Conservation (phyloP, 1,284 basidiomycete genomes). For the Irpex rosettiformis region DNA sequence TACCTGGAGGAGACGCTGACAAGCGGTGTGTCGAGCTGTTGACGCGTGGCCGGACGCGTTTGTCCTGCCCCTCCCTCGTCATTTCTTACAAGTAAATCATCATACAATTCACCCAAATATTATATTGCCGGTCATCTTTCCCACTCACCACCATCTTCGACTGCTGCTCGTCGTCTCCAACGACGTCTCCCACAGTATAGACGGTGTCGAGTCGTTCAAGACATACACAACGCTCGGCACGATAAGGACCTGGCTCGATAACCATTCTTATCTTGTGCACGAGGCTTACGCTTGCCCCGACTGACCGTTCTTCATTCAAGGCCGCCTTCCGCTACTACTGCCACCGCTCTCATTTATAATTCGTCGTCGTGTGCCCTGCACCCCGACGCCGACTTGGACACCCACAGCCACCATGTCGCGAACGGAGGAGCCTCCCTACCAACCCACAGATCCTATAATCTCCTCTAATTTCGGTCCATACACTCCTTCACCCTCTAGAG, state of each 20-base stretch:
- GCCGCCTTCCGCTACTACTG: background rate
- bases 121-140: conserved; percentile 7
- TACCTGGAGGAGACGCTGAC: background rate
- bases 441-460: conserved; percentile 25
- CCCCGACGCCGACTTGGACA: conserved; percentile 5
- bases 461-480: conserved; percentile 25
- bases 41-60: background rate
- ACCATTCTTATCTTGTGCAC: conserved; percentile 5
- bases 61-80: background rate
- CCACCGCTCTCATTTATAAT: background rate
- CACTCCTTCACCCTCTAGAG: conserved; percentile 23
- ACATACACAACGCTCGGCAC: too few relatives aligned
- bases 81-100: background rate
- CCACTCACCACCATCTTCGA: conserved; percentile 2
- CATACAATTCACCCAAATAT: background rate
- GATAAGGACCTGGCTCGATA: too few relatives aligned
- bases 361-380: background rate
- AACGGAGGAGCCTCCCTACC: conserved; percentile 14
- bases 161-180: background rate
- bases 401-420: conserved; percentile 19
- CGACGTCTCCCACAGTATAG: background rate
- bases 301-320: conserved; percentile 1
- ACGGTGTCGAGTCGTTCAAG: too few relatives aligned
- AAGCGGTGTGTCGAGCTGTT: background rate
- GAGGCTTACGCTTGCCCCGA: background rate